Percentiles rank a stretch among this genome's conserved stretches.
Conservation (phyloP, 1,284 basidiomycete genomes). For the Cutaneotrichosporon cutaneum region DNA sequence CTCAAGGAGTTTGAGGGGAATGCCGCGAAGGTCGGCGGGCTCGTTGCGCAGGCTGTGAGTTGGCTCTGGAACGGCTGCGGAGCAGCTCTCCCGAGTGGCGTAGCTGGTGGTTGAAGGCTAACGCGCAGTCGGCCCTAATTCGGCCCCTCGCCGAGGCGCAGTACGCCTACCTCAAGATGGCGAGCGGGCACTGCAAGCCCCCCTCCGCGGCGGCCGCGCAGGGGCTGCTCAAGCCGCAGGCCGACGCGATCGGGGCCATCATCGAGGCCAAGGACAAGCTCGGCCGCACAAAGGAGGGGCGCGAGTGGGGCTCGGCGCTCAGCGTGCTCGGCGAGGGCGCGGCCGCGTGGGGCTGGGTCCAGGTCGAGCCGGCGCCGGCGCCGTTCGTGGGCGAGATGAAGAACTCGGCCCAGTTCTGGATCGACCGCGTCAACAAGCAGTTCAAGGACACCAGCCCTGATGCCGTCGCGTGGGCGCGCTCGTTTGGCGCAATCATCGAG, state of each 20-base stretch:
- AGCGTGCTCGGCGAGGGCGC: conserved; percentile 79
- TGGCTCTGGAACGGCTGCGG: not conserved
- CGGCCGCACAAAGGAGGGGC: conserved; percentile 63
- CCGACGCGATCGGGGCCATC: conserved; percentile 71
- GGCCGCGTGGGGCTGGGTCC: conserved; percentile 88
- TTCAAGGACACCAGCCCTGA: conserved; percentile 87
- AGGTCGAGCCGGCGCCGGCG: conserved; percentile 65
- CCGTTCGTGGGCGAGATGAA: conserved; percentile 81
- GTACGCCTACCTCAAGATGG: conserved; percentile 66
- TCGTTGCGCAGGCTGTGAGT: conserved; percentile 74
- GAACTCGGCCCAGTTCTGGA: conserved; percentile 86
- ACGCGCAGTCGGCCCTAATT: conserved; percentile 66
- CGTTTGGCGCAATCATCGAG: conserved; percentile 71
- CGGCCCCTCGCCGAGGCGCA: conserved; percentile 69
- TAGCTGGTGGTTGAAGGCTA: too few species aligned
- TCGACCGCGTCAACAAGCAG: conserved; percentile 87
- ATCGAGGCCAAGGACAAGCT: conserved; percentile 78
- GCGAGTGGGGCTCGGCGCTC: conserved; percentile 80
- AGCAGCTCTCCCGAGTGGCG: too few species aligned
- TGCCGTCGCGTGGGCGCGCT: conserved; percentile 84
- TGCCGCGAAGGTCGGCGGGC: conserved; percentile 70
- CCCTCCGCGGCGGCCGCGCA: conserved; percentile 55
- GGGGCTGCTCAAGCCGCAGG: conserved; percentile 67
- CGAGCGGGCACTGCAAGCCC: conserved; percentile 76
- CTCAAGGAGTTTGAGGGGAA: conserved; percentile 71